Evolutionary conservation across 352 stramenopile species (phyloP).

Genomic region (Thalassiosira livingstoniorum): DNA sequence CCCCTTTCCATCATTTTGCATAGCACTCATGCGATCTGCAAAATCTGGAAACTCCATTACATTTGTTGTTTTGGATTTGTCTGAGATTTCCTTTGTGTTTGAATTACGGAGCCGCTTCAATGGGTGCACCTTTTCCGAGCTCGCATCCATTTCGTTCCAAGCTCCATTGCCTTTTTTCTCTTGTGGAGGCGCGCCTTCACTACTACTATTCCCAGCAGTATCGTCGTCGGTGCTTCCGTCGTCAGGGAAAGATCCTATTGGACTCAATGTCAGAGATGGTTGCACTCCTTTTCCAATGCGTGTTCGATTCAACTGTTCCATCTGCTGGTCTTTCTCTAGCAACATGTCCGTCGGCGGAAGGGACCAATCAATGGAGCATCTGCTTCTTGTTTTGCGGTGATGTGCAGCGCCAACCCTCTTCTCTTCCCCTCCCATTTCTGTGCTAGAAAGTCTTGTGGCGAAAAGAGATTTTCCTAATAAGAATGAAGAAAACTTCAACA

Average conservation of each 20-base stretch:
- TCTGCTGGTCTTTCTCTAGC: slow-evolving; percentile 67
- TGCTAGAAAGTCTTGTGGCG: slow-evolving; percentile 27
- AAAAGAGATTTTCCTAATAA: slow-evolving; percentile 16
- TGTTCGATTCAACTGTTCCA: slow-evolving; percentile 60
- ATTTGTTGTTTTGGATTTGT: slow-evolving; percentile 14
- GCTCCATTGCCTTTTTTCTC: slow-evolving; percentile 32
- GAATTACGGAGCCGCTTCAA: slow-evolving; percentile 45
- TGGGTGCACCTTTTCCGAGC: slow-evolving; percentile 45
- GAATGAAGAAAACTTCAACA: slow-evolving; percentile 20
- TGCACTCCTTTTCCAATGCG: slow-evolving; percentile 17
- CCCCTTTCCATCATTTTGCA: slow-evolving; percentile 59
- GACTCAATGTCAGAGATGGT: slow-evolving; percentile 47
- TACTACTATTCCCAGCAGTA: slow-evolving; percentile 32
- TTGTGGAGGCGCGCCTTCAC: neutral
- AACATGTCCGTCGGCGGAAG: slow-evolving; percentile 68
- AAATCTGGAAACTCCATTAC: slow-evolving; percentile 56
- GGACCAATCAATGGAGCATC: slow-evolving; percentile 86
- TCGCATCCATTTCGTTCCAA: slow-evolving; percentile 27
- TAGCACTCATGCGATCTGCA: slow-evolving; percentile 67
- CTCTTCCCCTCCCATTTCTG: slow-evolving; percentile 74
- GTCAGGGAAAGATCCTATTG: slow-evolving; percentile 53
- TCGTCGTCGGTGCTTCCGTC: slow-evolving; percentile 64
- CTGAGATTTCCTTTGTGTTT: slow-evolving; percentile 11
- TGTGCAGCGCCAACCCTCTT: slow-evolving; percentile 73
- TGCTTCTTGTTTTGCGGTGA: slow-evolving; percentile 83